Conservation (phyloP, 768 basidiomycete species). For the Neoboletus brunneissimus region DNA sequence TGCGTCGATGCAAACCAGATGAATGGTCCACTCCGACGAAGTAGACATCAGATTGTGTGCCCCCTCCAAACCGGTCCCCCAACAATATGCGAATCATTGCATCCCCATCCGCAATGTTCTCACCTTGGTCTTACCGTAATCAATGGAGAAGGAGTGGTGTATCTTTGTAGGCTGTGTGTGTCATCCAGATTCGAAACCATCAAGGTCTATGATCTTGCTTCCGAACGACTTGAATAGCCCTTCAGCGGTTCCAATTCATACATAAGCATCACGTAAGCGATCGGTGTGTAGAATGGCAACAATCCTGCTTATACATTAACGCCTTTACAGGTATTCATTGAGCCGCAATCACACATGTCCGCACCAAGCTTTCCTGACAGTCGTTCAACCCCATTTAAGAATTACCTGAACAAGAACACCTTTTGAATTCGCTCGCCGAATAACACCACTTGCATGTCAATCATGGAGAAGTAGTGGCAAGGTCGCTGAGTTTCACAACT, state of each 20-base stretch:
- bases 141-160: neutral
- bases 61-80: neutral
- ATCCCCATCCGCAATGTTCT: neutral
- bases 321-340: neutral
- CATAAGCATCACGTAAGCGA: neutral
- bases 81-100: neutral
- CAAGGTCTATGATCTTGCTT: neutral
- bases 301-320: neutral
- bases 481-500: conserved; percentile 1
- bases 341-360: neutral
- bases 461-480: neutral
- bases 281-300: neutral
- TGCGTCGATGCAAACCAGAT: neutral
- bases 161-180: no score
- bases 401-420: neutral
- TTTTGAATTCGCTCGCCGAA: neutral
- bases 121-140: neutral
- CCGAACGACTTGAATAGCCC: neutral
- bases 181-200: neutral
- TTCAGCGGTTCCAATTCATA: neutral
- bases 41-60: no score
- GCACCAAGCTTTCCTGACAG: neutral
- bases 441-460: neutral
- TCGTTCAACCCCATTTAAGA: no score
- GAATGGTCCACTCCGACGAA: neutral